A percentile compares a stretch with the other conserved stretches of the same genome.
Evolutionary conservation across 441 rosid species (phyloP).

Genomic region (Syzygium syzygioides): DNA sequence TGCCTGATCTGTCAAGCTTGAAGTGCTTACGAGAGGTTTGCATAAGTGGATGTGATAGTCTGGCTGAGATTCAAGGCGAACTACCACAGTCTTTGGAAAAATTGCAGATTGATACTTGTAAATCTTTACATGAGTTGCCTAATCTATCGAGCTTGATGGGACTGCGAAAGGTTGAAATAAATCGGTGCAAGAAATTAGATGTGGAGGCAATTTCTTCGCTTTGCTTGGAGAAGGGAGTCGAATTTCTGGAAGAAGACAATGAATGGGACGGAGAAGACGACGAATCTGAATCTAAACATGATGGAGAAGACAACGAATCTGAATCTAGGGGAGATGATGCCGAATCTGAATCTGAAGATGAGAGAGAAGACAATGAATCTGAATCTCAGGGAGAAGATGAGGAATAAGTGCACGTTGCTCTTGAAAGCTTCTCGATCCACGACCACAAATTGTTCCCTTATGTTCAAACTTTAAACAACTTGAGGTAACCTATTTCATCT

Average conservation of each 20-base stretch:
- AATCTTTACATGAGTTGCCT: neutral
- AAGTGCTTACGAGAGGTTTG: neutral
- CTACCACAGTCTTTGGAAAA: neutral
- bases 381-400: neutral
- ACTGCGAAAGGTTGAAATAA: neutral
- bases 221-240: neutral
- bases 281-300: neutral
- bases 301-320: no score
- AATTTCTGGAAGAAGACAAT: neutral
- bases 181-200: neutral
- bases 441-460: no score
- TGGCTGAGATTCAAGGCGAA: neutral
- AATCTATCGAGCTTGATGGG: neutral
- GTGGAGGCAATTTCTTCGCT: neutral
- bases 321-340: no score
- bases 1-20: neutral
- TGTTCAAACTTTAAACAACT: no score
- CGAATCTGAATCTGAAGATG: no score
- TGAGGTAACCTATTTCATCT: no score
- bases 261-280: no score
- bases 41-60: neutral
- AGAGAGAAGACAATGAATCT: no score
- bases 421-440: no score
- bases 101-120: rapidly evolving
- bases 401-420: no score